phyloP scores from a whole-genome alignment of 2,329 filamentous ascomycete species.

The Beauveria sp. region DNA sequence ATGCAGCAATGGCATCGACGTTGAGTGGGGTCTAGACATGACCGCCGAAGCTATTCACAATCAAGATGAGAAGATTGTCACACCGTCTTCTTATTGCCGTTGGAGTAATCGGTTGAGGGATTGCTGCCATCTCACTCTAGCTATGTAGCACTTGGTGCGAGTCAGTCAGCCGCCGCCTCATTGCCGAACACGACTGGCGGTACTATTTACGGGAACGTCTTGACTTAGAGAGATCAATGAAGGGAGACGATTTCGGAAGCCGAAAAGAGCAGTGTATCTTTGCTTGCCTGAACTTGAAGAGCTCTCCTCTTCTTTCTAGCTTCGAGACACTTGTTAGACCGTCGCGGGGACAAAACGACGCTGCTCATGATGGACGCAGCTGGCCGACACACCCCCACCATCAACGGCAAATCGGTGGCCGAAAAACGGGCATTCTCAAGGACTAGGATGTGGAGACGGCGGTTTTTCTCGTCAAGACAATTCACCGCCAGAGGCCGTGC shows the following conservation, averaged over 20 bases:
- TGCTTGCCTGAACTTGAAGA: neutral
- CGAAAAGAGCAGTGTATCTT: neutral
- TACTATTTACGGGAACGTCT: too few species aligned
- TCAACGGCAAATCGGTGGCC: neutral
- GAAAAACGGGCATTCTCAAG: neutral
- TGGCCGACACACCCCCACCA: neutral
- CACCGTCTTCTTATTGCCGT: too few species aligned
- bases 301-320: too few species aligned
- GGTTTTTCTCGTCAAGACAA: neutral
- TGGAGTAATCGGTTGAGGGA: too few species aligned
- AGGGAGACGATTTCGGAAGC: neutral
- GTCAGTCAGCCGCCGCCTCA: neutral
- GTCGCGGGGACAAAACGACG: too few species aligned
- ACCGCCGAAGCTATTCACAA: too few species aligned
- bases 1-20: too few species aligned
- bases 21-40: too few species aligned
- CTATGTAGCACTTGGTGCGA: neutral
- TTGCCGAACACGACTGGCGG: too few species aligned
- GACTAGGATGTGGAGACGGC: neutral
- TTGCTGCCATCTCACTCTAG: too few species aligned
- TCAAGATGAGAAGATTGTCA: too few species aligned
- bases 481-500: slow-evolving; percentile 11
- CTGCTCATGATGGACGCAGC: neutral
- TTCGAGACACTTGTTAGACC: neutral
- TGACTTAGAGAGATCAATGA: neutral